Percentiles rank a stretch among this genome's conserved stretches.
Evolutionary conservation across 371 early-diverging fungal species (phyloP).

Genomic region (Mortierella sp.): DNA sequence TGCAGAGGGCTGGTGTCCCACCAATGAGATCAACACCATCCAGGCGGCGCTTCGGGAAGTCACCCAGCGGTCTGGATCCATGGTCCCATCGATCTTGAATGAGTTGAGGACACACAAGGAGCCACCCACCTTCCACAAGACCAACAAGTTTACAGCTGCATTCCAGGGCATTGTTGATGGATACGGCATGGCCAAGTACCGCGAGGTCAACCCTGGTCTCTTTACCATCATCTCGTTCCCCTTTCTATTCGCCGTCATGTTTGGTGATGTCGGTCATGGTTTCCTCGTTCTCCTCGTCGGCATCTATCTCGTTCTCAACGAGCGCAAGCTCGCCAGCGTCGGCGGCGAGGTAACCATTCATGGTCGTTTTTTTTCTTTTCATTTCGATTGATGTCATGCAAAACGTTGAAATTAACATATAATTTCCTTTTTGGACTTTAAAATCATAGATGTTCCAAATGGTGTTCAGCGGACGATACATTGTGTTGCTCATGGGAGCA

Average conservation of each 20-base stretch:
- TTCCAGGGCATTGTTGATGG: slow-evolving; percentile 99
- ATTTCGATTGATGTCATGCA: neutral
- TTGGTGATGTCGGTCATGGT: slow-evolving; percentile 99
- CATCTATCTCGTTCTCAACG: slow-evolving; percentile 85
- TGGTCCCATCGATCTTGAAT: slow-evolving; percentile 88
- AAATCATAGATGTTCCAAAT: slow-evolving; percentile 83
- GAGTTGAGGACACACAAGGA: slow-evolving; percentile 86
- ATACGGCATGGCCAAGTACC: slow-evolving; percentile 99
- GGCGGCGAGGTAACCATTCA: slow-evolving; percentile 78
- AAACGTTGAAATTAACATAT: neutral
- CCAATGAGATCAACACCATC: slow-evolving; percentile 82
- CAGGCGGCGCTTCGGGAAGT: slow-evolving; percentile 89
- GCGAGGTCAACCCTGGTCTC: slow-evolving; percentile 99
- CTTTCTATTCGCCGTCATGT: slow-evolving; percentile 99
- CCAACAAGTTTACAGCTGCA: slow-evolving; percentile 96
- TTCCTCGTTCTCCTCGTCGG: slow-evolving; percentile 86
- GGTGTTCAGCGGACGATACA: slow-evolving; percentile 97
- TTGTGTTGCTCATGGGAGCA: slow-evolving; percentile 96
- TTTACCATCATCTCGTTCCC: slow-evolving; percentile 99
- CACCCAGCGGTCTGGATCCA: slow-evolving; percentile 90
- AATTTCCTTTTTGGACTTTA: neutral
- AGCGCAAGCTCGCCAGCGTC: slow-evolving; percentile 81
- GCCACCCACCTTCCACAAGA: slow-evolving; percentile 97
- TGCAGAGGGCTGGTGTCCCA: slow-evolving; percentile 98
- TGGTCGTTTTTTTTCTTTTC: neutral